A percentile compares a stretch with the other conserved stretches of the same genome.
Evolutionary conservation across 1,284 basidiomycete genomes (phyloP).

Genomic region (Malassezia restricta): DNA sequence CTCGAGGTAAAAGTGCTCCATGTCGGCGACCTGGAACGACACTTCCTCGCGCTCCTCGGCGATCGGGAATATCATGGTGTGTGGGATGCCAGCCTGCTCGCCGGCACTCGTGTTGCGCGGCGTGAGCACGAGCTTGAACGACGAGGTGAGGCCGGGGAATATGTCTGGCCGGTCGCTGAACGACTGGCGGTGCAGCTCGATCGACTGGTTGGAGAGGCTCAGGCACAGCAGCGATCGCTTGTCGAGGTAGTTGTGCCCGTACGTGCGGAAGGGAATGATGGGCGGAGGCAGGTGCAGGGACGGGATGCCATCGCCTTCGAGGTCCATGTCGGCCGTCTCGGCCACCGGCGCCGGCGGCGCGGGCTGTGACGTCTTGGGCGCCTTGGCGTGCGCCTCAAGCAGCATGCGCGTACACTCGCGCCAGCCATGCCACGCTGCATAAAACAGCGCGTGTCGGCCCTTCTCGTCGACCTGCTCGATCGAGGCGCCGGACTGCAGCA

Average conservation of each 20-base stretch:
- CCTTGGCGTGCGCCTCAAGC: conserved; percentile 34
- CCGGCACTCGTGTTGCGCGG: conserved; percentile 60
- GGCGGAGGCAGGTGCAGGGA: conserved; percentile 87
- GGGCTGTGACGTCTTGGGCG: not conserved
- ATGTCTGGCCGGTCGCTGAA: conserved; percentile 37
- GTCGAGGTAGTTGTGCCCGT: conserved; percentile 55
- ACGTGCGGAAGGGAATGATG: conserved; percentile 67
- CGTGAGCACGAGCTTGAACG: conserved; percentile 87
- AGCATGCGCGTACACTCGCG: conserved; percentile 52
- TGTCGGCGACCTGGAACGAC: conserved; percentile 69
- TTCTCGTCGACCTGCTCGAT: conserved; percentile 71
- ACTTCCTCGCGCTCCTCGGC: conserved; percentile 70
- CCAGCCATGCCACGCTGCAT: conserved; percentile 96
- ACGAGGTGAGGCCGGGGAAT: conserved; percentile 50
- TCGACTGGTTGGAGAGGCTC: conserved; percentile 48
- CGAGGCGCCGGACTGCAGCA: conserved; percentile 67
- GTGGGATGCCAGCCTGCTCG: conserved; percentile 52
- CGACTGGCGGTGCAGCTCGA: conserved; percentile 39
- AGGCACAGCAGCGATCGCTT: conserved; percentile 76
- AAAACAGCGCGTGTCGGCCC: conserved; percentile 74
- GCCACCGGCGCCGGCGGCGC: not conserved
- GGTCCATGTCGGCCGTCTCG: conserved; percentile 24
- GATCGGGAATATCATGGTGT: conserved; percentile 60
- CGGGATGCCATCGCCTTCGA: conserved; percentile 70
- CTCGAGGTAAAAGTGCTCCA: conserved; percentile 69